Conservation (phyloP, 139 green algal genomes). For the Chlamydomonas eustigma region DNA sequence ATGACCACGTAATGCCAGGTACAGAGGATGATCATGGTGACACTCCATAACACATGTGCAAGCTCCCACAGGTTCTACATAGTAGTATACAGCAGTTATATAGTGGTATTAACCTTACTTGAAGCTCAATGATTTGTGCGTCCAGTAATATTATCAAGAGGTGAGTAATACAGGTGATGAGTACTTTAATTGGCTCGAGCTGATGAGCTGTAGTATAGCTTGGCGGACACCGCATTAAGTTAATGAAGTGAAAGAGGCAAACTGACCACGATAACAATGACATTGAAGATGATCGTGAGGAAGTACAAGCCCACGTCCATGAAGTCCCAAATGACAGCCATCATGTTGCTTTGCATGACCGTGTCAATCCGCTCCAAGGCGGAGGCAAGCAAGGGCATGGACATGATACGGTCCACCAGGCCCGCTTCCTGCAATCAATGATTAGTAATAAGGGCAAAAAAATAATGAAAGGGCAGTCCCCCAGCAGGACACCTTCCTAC, state of each 20-base stretch:
- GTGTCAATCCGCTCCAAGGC: neutral
- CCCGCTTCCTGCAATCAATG: no score
- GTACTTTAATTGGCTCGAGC: no score
- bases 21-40: conserved; percentile 18
- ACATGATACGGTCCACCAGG: neutral
- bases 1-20: conserved; percentile 35
- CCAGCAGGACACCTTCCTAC: no score
- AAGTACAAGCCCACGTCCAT: conserved; percentile 28
- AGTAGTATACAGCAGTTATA: neutral
- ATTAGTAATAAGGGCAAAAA: neutral
- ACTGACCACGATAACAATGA: conserved; percentile 17
- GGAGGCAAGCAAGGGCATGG: neutral
- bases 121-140: no score
- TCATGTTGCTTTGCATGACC: conserved; percentile 3
- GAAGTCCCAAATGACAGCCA: conserved; percentile 19
- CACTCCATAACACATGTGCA: conserved; percentile 19
- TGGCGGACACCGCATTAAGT: no score
- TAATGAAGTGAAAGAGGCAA: no score
- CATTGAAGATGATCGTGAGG: conserved; percentile 27
- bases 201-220: no score
- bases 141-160: no score
- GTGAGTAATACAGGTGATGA: no score
- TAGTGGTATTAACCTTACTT: neutral
- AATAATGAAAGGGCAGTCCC: no score
- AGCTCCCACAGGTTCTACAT: conserved; percentile 13